Conservation (phyloP, 306 rosid species). For the Arachis hypogaea region DNA sequence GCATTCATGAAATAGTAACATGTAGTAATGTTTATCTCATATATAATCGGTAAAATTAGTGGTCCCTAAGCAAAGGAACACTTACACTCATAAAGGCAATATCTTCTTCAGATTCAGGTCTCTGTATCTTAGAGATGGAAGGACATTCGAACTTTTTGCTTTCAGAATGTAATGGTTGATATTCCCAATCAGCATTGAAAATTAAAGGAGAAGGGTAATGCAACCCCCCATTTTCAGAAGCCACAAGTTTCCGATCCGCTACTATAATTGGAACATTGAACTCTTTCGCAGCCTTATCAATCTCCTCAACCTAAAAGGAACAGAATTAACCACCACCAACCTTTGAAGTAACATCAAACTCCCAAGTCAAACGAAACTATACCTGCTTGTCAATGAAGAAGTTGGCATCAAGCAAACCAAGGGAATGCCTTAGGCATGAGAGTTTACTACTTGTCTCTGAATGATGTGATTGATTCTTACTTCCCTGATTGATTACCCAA, state of each 20-base stretch:
- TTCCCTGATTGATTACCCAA: conserved; percentile 49
- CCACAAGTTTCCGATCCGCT: conserved; percentile 65
- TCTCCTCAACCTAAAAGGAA: conserved; percentile 53
- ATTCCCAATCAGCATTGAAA: conserved; percentile 64
- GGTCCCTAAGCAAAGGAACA: conserved; percentile 21
- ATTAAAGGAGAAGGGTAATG: conserved; percentile 62
- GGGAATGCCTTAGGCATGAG: conserved; percentile 51
- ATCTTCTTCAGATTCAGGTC: conserved; percentile 70
- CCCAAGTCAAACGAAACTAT: conserved; percentile 13
- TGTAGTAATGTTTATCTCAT: neutral
- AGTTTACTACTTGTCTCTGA: conserved; percentile 21
- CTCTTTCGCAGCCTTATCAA: conserved; percentile 54
- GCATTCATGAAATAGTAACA: conserved; percentile 19
- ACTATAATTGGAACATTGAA: conserved; percentile 57
- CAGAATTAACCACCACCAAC: conserved; percentile 16
- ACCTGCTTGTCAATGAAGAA: conserved; percentile 67
- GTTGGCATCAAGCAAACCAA: conserved; percentile 65
- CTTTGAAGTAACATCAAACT: conserved; percentile 3
- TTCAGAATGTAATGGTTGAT: conserved; percentile 13
- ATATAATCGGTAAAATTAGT: conserved; percentile 26
- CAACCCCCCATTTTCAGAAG: conserved; percentile 67
- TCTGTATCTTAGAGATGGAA: conserved; percentile 39
- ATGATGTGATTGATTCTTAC: conserved; percentile 42
- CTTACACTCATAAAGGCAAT: conserved; percentile 75
- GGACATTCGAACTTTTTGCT: conserved; percentile 58